phyloP scores from a whole-genome alignment of 495 filamentous ascomycete species.

The Penicillium parvum region DNA sequence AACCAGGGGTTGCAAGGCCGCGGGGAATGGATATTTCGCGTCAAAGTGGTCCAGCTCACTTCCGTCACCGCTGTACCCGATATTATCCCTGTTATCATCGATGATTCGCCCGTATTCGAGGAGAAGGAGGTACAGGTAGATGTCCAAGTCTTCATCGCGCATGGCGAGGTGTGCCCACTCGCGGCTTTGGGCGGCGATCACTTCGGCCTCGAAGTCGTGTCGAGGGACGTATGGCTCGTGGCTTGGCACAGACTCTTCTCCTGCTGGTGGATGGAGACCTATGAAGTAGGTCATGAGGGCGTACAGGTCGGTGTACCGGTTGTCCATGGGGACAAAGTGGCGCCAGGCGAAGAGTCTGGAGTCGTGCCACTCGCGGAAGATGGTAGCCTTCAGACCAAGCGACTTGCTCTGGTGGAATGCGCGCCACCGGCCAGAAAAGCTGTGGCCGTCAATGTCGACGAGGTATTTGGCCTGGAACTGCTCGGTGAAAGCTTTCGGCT shows the following conservation, averaged over 20 bases:
- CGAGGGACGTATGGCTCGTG: constrained; percentile 18
- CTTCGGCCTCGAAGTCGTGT: constrained; percentile 56
- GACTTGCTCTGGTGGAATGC: constrained; percentile 62
- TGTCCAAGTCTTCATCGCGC: constrained; percentile 65
- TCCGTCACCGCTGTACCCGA: constrained; percentile 60
- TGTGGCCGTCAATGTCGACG: constrained; percentile 69
- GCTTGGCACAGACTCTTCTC: constrained; percentile 1
- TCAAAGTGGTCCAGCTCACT: constrained; percentile 25
- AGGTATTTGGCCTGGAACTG: constrained; percentile 61
- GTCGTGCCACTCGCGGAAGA: constrained; percentile 76
- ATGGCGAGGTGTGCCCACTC: constrained; percentile 67
- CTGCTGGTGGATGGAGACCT: constrained; percentile 37
- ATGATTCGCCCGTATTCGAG: constrained; percentile 66
- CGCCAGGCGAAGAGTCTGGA: constrained; percentile 64
- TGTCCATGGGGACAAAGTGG: constrained; percentile 84
- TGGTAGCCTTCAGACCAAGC: constrained; percentile 65
- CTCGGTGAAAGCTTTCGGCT: constrained; percentile 29
- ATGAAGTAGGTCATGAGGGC: constrained; percentile 78
- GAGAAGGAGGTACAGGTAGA: constrained; percentile 64
- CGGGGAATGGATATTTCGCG: constrained; percentile 10
- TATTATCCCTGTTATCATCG: constrained; percentile 59
- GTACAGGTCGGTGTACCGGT: constrained; percentile 69
- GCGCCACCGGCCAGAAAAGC: constrained; percentile 66
- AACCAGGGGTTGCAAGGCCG: constrained; percentile 7
- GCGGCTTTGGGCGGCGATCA: constrained; percentile 58